Evolutionary conservation across 805 yeast species (phyloP).

Genomic region (Pichia exigua): DNA sequence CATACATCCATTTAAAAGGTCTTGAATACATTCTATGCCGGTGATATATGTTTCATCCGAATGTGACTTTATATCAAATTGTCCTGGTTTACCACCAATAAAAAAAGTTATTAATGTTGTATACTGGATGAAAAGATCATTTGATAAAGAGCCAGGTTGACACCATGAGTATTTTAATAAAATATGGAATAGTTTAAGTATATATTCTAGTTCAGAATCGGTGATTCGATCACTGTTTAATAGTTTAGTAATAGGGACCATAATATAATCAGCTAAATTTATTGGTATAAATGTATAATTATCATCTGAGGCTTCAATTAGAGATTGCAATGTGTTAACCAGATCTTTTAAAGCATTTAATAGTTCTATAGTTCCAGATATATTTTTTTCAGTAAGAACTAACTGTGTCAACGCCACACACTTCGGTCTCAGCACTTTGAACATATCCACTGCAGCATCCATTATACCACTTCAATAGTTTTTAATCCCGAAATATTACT

Average conservation of each 20-base stretch:
- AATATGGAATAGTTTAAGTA: constrained; percentile 36
- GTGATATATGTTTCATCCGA: constrained; percentile 32
- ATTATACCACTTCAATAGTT: background rate
- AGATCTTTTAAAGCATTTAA: constrained; percentile 29
- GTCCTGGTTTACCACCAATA: constrained; percentile 38
- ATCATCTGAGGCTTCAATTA: background rate
- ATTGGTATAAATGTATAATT: constrained; percentile 22
- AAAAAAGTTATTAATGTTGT: constrained; percentile 39
- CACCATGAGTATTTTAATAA: constrained; percentile 45
- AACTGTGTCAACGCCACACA: constrained; percentile 39
- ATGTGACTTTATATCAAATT: constrained; percentile 20
- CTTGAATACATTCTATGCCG: constrained; percentile 27
- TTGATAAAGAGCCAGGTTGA: constrained; percentile 28
- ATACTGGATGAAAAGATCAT: constrained; percentile 35
- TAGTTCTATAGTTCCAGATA: constrained; percentile 26
- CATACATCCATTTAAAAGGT: constrained; percentile 27
- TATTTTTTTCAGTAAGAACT: constrained; percentile 33
- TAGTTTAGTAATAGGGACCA: constrained; percentile 50
- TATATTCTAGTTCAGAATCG: constrained; percentile 37
- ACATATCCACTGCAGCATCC: constrained; percentile 11
- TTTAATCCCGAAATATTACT: background rate
- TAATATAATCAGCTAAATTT: constrained; percentile 51
- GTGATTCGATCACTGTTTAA: constrained; percentile 40
- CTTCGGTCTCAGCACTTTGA: constrained; percentile 28
- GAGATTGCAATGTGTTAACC: constrained; percentile 12